These are phyloP conservation scores for Sarocladiaceae sp. DNA, from an alignment of 2,329 filamentous ascomycete species.

Conservation along the genomic window DNA sequence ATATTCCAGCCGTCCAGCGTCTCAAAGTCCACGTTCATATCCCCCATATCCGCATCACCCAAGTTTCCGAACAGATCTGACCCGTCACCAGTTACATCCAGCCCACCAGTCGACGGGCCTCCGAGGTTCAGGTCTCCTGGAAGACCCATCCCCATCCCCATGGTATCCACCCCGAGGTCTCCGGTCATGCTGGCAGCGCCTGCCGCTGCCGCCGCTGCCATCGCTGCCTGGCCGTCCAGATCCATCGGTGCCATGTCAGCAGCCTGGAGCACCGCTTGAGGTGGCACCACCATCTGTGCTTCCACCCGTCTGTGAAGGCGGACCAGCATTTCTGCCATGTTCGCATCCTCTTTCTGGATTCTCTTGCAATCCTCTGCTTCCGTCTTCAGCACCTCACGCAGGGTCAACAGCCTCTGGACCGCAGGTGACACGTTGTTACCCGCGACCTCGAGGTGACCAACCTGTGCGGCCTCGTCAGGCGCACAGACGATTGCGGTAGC, in stretches of 20 bases:
- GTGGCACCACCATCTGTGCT: constrained; percentile 48
- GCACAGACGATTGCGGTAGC: constrained; percentile 64
- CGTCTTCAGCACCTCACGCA: constrained; percentile 53
- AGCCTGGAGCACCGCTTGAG: constrained; percentile 35
- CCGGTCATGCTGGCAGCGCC: constrained; percentile 24
- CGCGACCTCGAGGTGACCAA: constrained; percentile 23
- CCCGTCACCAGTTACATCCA: constrained; percentile 20
- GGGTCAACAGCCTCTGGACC: constrained; percentile 43
- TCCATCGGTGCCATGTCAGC: constrained; percentile 29
- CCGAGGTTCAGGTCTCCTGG: constrained; percentile 32
- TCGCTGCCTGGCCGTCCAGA: constrained; percentile 14
- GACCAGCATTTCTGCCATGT: constrained; percentile 54
- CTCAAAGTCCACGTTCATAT: constrained; percentile 21
- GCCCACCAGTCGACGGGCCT: constrained; percentile 23
- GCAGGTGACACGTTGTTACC: constrained; percentile 25
- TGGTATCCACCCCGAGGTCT: constrained; percentile 36
- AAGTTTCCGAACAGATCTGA: constrained; percentile 32
- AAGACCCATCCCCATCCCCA: constrained; percentile 26
- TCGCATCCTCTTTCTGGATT: constrained; percentile 49
- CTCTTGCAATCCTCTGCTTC: constrained; percentile 52
- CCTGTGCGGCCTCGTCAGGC: constrained; percentile 47
- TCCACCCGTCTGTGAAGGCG: constrained; percentile 60
- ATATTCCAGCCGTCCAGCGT: constrained; percentile 33
- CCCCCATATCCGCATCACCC: constrained; percentile 15
- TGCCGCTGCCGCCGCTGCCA: constrained; percentile 30